Conservation (phyloP, 257 asterid genomes). For the Plantago elongata region DNA sequence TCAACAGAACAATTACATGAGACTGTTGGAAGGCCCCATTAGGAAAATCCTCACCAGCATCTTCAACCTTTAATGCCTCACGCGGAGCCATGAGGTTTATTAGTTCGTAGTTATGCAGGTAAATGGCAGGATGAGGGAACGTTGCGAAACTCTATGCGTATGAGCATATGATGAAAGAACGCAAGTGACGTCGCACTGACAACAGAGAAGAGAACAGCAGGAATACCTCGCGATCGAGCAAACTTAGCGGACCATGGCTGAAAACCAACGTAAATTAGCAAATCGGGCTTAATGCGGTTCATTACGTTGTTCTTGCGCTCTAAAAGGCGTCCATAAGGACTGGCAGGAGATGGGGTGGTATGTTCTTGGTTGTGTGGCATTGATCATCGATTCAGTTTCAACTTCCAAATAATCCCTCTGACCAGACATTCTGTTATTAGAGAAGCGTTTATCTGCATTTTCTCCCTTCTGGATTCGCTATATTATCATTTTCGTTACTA, state of each 20-base stretch:
- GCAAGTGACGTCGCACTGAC: neutral
- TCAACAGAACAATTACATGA: slow-evolving; percentile 16
- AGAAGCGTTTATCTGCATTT: too few relatives aligned
- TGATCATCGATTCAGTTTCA: too few relatives aligned
- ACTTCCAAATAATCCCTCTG: too few relatives aligned
- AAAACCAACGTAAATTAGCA: slow-evolving; percentile 11
- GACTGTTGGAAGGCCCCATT: slow-evolving; percentile 15
- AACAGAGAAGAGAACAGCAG: neutral
- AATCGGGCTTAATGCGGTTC: slow-evolving; percentile 4
- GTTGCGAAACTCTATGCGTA: neutral
- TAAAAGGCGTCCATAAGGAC: slow-evolving; percentile 6
- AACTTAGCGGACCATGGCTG: slow-evolving; percentile 15
- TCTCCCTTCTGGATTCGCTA: too few relatives aligned
- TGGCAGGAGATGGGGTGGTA: slow-evolving; percentile 10
- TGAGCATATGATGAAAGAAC: neutral
- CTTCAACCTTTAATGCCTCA: neutral
- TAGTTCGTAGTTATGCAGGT: neutral
- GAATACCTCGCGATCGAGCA: slow-evolving; percentile 2
- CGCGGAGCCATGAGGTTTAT: neutral
- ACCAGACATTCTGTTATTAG: too few relatives aligned
- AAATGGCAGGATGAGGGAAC: slow-evolving; percentile 1
- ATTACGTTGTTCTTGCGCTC: slow-evolving; percentile 1
- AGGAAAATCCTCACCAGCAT: slow-evolving; percentile 11
- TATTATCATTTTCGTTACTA: too few relatives aligned
- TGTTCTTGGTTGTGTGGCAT: slow-evolving; percentile 17